These are phyloP conservation scores for Aspergillus homomorphus DNA, from an alignment of 495 filamentous ascomycete genomes.

Conservation along the genomic window DNA sequence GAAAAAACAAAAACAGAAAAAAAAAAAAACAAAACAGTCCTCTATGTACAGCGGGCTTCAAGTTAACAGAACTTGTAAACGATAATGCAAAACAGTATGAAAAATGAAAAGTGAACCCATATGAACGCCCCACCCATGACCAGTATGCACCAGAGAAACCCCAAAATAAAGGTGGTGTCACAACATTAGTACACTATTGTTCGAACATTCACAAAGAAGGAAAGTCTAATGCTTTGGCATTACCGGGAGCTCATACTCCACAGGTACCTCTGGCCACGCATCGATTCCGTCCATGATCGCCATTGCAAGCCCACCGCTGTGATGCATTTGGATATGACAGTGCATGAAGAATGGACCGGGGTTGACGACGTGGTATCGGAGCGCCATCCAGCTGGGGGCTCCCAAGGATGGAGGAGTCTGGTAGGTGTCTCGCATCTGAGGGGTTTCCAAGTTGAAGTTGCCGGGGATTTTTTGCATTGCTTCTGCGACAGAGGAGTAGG, in stretches of 20 bases:
- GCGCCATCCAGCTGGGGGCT: conserved; percentile 41
- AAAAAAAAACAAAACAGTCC: too few species aligned
- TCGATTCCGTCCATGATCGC: conserved; percentile 51
- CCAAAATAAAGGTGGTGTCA: background rate
- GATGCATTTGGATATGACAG: conserved; percentile 53
- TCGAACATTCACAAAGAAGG: background rate
- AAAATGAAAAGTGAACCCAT: background rate
- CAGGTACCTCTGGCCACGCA: conserved; percentile 34
- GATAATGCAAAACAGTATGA: background rate
- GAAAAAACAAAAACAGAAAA: too few species aligned
- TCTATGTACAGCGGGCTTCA: background rate
- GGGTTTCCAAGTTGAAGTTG: conserved; percentile 45
- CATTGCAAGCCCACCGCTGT: conserved; percentile 47
- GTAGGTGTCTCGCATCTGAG: conserved; percentile 44
- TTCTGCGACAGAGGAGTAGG: conserved; percentile 38
- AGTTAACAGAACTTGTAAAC: background rate
- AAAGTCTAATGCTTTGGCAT: background rate
- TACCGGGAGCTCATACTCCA: background rate
- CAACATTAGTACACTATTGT: background rate
- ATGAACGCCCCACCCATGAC: background rate
- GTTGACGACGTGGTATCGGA: conserved; percentile 50
- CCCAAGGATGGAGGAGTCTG: conserved; percentile 25
- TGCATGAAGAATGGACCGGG: conserved; percentile 51
- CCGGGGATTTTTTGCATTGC: conserved; percentile 38
- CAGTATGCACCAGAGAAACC: background rate